Base-by-base conservation (phyloP, 257 asterid genomes). In the Salvia rosmarinus region DNA sequence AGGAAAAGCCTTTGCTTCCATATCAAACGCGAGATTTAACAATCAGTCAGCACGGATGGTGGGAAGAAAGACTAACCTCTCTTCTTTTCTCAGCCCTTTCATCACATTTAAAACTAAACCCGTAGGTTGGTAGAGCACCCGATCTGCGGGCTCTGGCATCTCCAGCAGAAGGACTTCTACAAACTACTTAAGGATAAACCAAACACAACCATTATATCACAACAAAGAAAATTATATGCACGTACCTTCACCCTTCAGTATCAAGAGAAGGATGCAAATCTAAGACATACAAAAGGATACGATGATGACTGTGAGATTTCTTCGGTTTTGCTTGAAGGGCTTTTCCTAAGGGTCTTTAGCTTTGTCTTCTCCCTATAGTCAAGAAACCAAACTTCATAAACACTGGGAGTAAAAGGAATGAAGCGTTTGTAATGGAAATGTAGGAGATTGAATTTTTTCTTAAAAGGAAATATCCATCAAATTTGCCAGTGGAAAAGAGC, bases 41-140 rank as follows among this genome's bases (percentile, higher is more conserved):
- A 50, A 8, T 64, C 14, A 7, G 47, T 32, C 11, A 6, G 72
- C 42, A 34, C 3, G 25, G 65, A 9, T 49, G 14, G 54, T 39
- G 67, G 64, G 70, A 47, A 11, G 40, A 52, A 81, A 79, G 40
- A 47, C 90, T 68, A 43, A 94, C 98, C 97, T 94, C 97, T 85
- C 64, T 88, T 78, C 99, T 78, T 83, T 82, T 91, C 86, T 91
- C 97, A 62, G 99, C 99, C 83, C 99, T 86, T 82, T 91, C 97
- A 72, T 94, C 81, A 73, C 99, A 94, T 81, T 80, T 91, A 73
- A 94, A 94, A 75, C 91, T 94, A 85, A 94, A 91, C 73, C 79
- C 64, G 49, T 94, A 91, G 58, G 83, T 67, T 50, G 99, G 99
- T 74, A 88, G 95, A 81, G 90, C 40, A 80, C 97, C 92, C 79